Evolutionary conservation across 2,329 filamentous ascomycete genomes (phyloP).

Genomic region (Amauroascus niger): DNA sequence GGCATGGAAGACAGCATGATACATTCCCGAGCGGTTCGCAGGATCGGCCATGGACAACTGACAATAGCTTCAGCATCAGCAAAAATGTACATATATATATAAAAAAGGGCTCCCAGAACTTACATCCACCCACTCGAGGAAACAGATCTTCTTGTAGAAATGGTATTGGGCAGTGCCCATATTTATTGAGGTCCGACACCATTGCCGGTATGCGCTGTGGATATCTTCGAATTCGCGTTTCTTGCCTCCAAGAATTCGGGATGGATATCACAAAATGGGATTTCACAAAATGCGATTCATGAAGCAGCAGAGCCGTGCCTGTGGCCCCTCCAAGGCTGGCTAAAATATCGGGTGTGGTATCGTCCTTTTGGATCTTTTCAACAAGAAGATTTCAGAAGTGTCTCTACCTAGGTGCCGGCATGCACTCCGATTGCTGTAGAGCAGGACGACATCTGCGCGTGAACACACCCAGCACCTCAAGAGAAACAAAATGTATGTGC

Average conservation of each 20-base stretch:
- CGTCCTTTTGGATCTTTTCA: no score
- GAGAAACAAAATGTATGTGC: neutral
- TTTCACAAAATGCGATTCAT: constrained; percentile 3
- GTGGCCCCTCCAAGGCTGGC: neutral
- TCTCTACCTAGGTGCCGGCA: neutral
- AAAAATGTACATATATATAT: no score
- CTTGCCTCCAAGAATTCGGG: no score
- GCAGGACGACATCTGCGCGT: constrained; percentile 1
- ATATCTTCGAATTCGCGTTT: no score
- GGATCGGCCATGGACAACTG: constrained; percentile 53
- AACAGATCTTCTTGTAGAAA: constrained; percentile 59
- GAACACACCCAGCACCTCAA: neutral
- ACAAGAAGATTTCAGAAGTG: no score
- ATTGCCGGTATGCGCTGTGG: neutral
- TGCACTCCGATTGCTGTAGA: neutral
- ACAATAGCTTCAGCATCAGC: constrained; percentile 1
- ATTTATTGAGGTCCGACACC: constrained; percentile 1
- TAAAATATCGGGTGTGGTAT: neutral
- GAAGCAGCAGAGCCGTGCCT: neutral
- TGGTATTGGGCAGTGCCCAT: constrained; percentile 54
- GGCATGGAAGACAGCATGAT: constrained; percentile 82
- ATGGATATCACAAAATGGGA: no score
- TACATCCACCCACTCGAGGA: constrained; percentile 55
- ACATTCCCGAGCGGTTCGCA: constrained; percentile 45
- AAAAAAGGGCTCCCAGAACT: constrained; percentile 3